Evolutionary conservation across 2,329 filamentous ascomycete genomes (phyloP).

Genomic region (Sporothrix schenckii): DNA sequence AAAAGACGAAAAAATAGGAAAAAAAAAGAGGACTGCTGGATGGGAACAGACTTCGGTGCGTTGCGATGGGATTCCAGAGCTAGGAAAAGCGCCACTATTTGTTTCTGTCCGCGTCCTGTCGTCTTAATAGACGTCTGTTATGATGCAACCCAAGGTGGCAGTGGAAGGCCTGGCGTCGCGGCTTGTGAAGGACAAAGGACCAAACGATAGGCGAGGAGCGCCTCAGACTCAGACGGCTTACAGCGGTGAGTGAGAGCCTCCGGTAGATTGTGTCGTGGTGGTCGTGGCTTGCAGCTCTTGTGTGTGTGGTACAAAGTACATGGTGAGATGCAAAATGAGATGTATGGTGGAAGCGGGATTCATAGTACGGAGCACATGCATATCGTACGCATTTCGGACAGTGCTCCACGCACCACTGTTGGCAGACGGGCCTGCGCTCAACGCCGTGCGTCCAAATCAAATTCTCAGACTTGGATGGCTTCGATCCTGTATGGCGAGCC

Average conservation of each 20-base stretch:
- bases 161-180: slow-evolving; percentile 13
- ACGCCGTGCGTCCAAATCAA: slow-evolving; percentile 12
- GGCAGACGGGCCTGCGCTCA: neutral
- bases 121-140: slow-evolving; percentile 28
- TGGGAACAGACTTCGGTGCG: slow-evolving; percentile 6
- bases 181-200: neutral
- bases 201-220: slow-evolving; percentile 29
- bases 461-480: neutral
- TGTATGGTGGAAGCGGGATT: neutral
- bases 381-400: neutral
- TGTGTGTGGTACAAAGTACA: slow-evolving; percentile 12
- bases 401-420: neutral
- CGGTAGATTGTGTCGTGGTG: slow-evolving; percentile 17
- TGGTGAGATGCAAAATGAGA: neutral
- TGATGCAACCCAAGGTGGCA: slow-evolving; percentile 33
- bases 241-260: slow-evolving; percentile 23
- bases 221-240: neutral
- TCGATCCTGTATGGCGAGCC: neutral
- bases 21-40: neutral
- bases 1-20: neutral
- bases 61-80: slow-evolving; percentile 29
- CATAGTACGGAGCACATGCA: neutral
- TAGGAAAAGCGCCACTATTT: slow-evolving; percentile 28
- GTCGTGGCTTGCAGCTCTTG: slow-evolving; percentile 6
- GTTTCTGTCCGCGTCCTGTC: slow-evolving; percentile 7